phyloP scores from a whole-genome alignment of 1,139 yeast genomes.

The Blastobotrys indianensis region DNA sequence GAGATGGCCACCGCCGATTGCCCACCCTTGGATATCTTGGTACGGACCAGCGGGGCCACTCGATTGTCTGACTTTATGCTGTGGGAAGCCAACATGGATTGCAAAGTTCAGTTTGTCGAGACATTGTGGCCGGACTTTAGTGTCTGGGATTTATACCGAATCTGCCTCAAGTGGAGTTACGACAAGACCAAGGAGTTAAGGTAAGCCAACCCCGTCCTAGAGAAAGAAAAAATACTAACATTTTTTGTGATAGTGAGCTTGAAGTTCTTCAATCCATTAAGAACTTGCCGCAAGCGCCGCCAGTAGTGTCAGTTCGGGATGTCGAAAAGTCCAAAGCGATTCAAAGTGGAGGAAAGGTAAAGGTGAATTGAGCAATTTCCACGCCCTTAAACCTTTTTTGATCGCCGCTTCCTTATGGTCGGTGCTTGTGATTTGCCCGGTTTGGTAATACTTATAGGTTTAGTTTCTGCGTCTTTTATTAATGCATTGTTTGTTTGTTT shows the following conservation, averaged over 20 bases:
- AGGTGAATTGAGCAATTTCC: background rate
- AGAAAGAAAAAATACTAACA: no score
- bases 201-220: constrained; percentile 12
- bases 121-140: constrained; percentile 89
- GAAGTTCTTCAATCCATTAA: background rate
- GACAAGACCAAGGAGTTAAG: constrained; percentile 21
- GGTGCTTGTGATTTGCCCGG: background rate
- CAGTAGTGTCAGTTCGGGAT: constrained; percentile 11
- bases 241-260: no score
- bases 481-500: background rate
- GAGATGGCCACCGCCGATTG: constrained; percentile 59
- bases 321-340: constrained; percentile 9
- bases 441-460: background rate
- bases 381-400: background rate
- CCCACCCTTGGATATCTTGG: constrained; percentile 76
- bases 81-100: constrained; percentile 53
- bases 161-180: constrained; percentile 50
- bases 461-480: background rate
- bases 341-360: background rate
- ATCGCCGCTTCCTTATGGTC: background rate
- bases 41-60: constrained; percentile 84
- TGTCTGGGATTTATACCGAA: constrained; percentile 49
- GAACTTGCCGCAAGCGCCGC: constrained; percentile 10
- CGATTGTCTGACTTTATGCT: constrained; percentile 84
- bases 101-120: constrained; percentile 66